Evolutionary conservation across 2,329 filamentous ascomycete species (phyloP), one percentile per base, ranked within the genome.

Genomic region (Penicillium sp.): DNA sequence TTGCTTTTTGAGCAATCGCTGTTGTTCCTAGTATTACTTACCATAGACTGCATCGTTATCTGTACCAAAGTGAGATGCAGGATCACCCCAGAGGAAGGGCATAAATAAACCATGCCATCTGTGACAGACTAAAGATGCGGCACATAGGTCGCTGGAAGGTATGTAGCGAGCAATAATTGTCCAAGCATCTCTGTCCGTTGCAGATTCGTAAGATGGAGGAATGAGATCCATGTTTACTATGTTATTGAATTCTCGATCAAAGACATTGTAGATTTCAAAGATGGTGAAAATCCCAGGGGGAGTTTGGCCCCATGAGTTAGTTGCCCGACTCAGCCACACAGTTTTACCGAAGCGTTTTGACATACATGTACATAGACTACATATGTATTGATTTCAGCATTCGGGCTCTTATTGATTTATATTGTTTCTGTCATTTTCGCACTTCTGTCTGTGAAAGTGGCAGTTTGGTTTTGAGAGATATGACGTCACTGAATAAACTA

Each of bases 21-120:
- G 15, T 15, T 29, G 27, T 21, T 19, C 27, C n/a, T 25, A 33
- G 21, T 6, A 15, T 19, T 7, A 50, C 61, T 62, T 67, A 77
- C 81, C 80, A 65, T 86, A 86, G 31, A 86, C 83, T 9, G 80
- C 81, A 66, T 86, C 84, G 65, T 86, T 84, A 51, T 86, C 79
- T 2, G 78, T 77, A 31, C 82, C 83, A 67, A 87, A 87, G 69
- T 87, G 84, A 9, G 83, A 85, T 0, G 84, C 83, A 21, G 85
- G 85, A 65, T 84, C 82, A 17, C 84, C 84, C 85, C 85, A 87
- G 1, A 87, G 76, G 61, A 82, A 80, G 2, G 83, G 83, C 52
- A 81, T 78, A 62, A 86, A 86, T n/a, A 82, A 80, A 29, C 73
- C 66, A 65, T 86, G 82, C 83, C 84, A 86, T 75, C 76, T 74